Base-by-base conservation (phyloP, 139 green algal species). In the Axilococcus clingmanii region DNA sequence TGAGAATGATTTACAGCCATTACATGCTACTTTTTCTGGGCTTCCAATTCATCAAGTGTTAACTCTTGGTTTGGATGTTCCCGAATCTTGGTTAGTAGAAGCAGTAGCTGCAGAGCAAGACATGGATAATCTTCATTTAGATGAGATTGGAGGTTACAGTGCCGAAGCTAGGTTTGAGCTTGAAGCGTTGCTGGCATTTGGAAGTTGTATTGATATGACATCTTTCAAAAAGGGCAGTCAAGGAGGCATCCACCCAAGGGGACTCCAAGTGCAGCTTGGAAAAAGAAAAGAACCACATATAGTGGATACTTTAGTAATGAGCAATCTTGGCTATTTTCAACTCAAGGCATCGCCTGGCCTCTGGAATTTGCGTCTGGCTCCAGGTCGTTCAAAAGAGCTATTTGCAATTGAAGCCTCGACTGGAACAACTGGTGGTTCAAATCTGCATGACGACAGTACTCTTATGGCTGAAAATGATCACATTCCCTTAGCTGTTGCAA, bases 321-420 rank as follows among this genome's bases (percentile, higher is more conserved):
- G 72, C 40, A 98, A 96, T 71, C 69, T 98, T 45, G 92, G 91
- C 24, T 99, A 99, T 78, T 99, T 97, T 65, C 92, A 99, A 76
- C 79, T 97, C 36, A 94, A 97, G 69, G 69, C 79, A 1, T 35
- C 40, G 11, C 83, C 83, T n/a, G 84, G 84, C 6, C 46, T 79
- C 30, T 94, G 79, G 74, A 35, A 60, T 4, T 51, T 89, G 44
- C 42, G 55, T 29, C 74, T 90, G 29, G 84, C 82, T 8, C 75
- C 77, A 20, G 62, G 65, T 22, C 29, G 49, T 12, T 66, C 56
- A 29, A 30, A 48, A 9, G 34, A 72, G 50, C 49, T 72, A 5
- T 72, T 57, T 37, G 34, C 14, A 25, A 47, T 72, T 2, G 47
- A 49, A 11, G 45, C 46, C n/a, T 57, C 42, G 5, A 48, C 25